Evolutionary conservation across 768 basidiomycete species (phyloP), one percentile per base, ranked within the genome.

Genomic region (Gautieria morchelliformis): DNA sequence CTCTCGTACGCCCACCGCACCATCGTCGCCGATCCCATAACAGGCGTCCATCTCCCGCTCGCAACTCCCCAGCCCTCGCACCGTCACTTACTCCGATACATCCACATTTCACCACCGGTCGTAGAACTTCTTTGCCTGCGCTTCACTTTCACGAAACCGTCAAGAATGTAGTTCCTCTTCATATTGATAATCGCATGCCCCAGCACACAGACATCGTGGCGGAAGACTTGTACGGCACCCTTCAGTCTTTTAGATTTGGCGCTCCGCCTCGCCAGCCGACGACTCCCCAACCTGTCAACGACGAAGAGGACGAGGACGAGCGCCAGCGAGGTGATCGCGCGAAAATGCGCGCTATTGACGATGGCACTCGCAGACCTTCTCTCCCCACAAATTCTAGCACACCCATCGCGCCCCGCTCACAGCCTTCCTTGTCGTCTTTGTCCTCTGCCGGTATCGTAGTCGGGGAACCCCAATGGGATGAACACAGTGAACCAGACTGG

Each of bases 401-500:
- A n/a, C 51, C 51, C 17, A 22, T 19, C 20, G 20, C 37, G 12
- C 32, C 51, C 4, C 51, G 51, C 32, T 40, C 30, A 22, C 22
- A 19, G 6, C 56, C 45, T 17, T 50, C 56, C 19, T 37, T 50
- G 15, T 49, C 56, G 14, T 39, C 24, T 15, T 27, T 46, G 22
- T 45, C 53, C n/a, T 55, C 53, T 12, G 56, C 22, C 7, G 35
- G 33, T 24, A 57, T 57, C n/a, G 45, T 50, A 8, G 46, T 57
- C 2, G 45, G 47, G 9, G 56, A 57, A 50, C 15, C 17, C 22
- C 56, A 57, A 24, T 40, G n/a, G 45, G 56, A 57, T 24, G 45
- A 50, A 9, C 56, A 39, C n/a, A 50, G 46, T 15, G 56, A 57
- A 50, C 35, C 47, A n/a, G 46, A 57, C 32, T 57, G 56, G 56